Conservation (phyloP, 176 grass and related monocot species). For the Poa pratensis region DNA sequence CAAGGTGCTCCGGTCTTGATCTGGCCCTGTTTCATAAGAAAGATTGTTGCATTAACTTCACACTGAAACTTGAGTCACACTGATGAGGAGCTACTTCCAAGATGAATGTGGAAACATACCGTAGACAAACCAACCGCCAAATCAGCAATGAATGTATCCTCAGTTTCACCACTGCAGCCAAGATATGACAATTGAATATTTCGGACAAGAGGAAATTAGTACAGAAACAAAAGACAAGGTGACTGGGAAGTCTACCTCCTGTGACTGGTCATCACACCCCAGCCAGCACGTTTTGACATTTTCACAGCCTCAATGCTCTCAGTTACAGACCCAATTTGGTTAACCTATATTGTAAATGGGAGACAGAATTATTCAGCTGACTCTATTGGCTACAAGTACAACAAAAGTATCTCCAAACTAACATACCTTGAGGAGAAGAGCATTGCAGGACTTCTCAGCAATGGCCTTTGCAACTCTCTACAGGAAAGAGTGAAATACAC, state of each 20-base stretch:
- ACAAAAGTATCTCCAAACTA: not conserved
- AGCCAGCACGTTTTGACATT: constrained; percentile 87
- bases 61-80: not conserved
- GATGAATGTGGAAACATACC: constrained; percentile 35
- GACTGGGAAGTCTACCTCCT: constrained; percentile 52
- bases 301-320: constrained; percentile 94
- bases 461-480: constrained; percentile 96
- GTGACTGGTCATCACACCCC: constrained; percentile 96
- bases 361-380: not conserved
- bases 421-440: constrained; percentile 83
- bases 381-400: not conserved
- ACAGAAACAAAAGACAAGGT: not conserved
- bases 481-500: not conserved
- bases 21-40: constrained; percentile 72
- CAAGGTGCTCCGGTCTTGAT: constrained; percentile 96
- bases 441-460: constrained; percentile 90
- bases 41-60: constrained; percentile 1
- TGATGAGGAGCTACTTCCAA: not conserved
- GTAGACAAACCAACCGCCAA: constrained; percentile 84
- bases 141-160: constrained; percentile 97
- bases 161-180: constrained; percentile 77
- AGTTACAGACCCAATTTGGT: constrained; percentile 93
- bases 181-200: constrained; percentile 23
- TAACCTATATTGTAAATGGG: constrained; percentile 55
- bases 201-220: not conserved